Conservation (phyloP, 371 early-diverging fungal genomes). For the Mortierella sp. region DNA sequence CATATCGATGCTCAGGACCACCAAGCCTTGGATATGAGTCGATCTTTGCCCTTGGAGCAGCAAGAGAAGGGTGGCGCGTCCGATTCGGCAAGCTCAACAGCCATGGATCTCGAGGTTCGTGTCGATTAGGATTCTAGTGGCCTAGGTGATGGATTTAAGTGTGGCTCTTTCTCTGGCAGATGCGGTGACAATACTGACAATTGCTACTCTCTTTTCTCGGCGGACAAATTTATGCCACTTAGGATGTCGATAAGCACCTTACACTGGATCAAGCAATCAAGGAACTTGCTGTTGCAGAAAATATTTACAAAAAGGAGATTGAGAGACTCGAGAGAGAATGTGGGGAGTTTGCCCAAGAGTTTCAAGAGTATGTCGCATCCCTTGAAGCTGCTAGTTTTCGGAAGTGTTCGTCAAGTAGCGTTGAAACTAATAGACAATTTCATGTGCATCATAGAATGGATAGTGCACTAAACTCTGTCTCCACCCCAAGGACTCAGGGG, state of each 20-base stretch:
- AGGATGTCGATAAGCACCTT: constrained; percentile 45
- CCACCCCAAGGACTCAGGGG: background rate
- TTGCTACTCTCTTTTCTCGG: too few relatives aligned
- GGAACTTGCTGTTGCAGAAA: constrained; percentile 34
- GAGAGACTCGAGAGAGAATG: constrained; percentile 28
- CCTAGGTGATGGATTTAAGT: too few relatives aligned
- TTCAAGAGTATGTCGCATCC: constrained; percentile 28
- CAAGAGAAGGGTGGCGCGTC: too few relatives aligned
- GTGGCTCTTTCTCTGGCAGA: too few relatives aligned
- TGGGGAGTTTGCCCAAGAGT: constrained; percentile 26
- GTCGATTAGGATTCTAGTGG: too few relatives aligned
- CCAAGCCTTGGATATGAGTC: too few relatives aligned
- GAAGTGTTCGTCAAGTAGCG: background rate
- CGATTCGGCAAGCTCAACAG: too few relatives aligned
- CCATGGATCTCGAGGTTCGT: constrained; percentile 42
- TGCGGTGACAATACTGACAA: too few relatives aligned
- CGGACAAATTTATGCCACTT: background rate
- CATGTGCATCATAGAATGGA: constrained; percentile 23
- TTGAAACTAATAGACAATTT: background rate
- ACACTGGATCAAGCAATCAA: constrained; percentile 46
- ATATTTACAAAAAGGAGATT: constrained; percentile 33
- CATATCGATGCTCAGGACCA: constrained; percentile 7
- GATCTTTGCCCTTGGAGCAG: too few relatives aligned
- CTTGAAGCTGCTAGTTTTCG: background rate
- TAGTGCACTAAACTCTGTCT: constrained; percentile 12